Evolutionary conservation across 2,329 filamentous ascomycete species (phyloP), one percentile per base, ranked within the genome.

Genomic region (Calonectria montana): DNA sequence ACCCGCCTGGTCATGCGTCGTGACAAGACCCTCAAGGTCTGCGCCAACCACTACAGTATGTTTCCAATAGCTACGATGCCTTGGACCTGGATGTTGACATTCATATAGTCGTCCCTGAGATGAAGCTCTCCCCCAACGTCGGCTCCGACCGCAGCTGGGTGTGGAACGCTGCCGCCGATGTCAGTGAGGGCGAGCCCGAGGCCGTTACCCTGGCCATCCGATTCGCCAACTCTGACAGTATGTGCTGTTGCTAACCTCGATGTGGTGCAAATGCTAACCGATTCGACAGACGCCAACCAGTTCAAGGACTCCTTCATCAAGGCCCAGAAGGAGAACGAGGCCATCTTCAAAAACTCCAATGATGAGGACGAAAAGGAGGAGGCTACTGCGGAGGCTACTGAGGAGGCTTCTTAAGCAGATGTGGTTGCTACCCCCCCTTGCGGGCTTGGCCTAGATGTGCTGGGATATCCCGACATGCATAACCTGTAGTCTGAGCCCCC

Each of bases 21-120:
- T 84, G 97, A 99, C 90, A 98, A 98, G 94, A 99, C 97, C 73
- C 92, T 98, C 88, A 99, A 99, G 91, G 97, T 99, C 87, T 99
- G 97, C 93, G 97, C 97, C 83, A 99, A 99, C 90, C 97, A 99
- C 91, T 99, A 99, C 87, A 93, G 96, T 98, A 92, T 81, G 94
- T 88, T 27, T 18, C 10, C 16, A 2, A 29, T 13, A 25, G n/a
- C 5, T 18, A 35, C 13, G 13, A 8, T 12, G 35, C n/a, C 23
- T 23, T 41, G 27, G 31, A 41, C 8, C 21, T n/a, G 35, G 2
- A 18, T 29, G 41, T 57, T 74, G 37, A 75, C 65, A 43, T 63
- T 65, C 35, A 29, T 65, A 62, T 63, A 97, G 96, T 99, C 82
- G 95, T 97, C 73, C 96, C 96, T 75, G 96, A 98, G 86, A 98